phyloP scores from a whole-genome alignment of 2,329 filamentous ascomycete genomes.

The Botrytis fragariae region DNA sequence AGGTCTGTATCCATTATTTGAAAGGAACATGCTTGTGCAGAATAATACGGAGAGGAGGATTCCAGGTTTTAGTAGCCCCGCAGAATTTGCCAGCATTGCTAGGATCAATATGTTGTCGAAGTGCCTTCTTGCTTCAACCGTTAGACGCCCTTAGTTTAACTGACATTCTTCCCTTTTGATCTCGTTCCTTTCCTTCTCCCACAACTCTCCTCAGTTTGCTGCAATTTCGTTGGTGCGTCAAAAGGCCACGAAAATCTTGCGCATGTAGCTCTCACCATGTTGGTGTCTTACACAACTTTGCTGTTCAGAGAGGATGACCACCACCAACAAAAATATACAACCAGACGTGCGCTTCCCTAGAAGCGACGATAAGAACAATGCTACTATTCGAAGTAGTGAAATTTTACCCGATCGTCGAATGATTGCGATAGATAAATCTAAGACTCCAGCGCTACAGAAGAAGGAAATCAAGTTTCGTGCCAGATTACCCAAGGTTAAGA shows the following conservation, averaged over 20 bases:
- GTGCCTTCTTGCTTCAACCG: background rate
- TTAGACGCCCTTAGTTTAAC: background rate
- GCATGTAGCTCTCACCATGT: background rate
- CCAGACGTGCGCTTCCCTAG: background rate
- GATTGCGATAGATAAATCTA: background rate
- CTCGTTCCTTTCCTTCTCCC: background rate
- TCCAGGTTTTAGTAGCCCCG: background rate
- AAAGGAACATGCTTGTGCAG: background rate
- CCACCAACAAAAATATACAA: conserved; percentile 1
- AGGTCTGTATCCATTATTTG: background rate
- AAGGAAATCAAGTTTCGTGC: conserved; percentile 15
- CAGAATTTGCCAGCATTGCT: conserved; percentile 2
- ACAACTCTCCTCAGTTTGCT: background rate
- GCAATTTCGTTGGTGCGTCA: background rate
- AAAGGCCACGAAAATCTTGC: background rate
- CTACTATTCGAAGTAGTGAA: background rate
- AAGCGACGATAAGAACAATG: background rate
- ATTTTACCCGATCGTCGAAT: background rate
- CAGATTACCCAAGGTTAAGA: conserved; percentile 19
- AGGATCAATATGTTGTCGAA: background rate
- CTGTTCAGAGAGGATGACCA: background rate
- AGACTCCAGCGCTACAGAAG: background rate
- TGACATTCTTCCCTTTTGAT: background rate
- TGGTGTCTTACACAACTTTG: background rate
- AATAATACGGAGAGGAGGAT: background rate